These are phyloP conservation scores for Entomortierella chlamydospora DNA, from an alignment of 192 early-diverging fungal genomes.

Conservation along the genomic window DNA sequence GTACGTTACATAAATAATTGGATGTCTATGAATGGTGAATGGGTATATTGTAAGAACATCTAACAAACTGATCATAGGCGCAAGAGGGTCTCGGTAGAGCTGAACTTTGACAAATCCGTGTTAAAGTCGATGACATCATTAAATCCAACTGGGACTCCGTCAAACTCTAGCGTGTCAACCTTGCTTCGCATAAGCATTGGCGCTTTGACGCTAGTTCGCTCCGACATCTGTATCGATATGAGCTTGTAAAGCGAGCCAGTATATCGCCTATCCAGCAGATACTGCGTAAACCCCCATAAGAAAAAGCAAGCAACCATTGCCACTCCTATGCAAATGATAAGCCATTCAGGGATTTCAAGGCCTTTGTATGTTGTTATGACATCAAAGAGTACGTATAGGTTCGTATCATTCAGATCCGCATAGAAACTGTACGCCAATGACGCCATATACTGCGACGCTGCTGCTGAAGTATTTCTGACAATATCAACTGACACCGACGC, in stretches of 20 bases:
- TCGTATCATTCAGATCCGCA: neutral
- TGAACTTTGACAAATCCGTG: too few species aligned
- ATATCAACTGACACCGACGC: neutral
- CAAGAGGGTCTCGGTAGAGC: too few species aligned
- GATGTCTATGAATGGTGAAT: too few species aligned
- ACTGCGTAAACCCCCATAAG: neutral
- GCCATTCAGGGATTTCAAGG: neutral
- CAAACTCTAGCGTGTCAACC: neutral
- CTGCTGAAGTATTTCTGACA: neutral
- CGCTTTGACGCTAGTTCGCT: neutral
- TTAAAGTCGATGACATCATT: neutral
- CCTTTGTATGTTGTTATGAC: neutral
- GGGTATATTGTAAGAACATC: too few species aligned
- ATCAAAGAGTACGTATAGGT: neutral
- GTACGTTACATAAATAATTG: too few species aligned
- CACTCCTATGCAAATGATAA: neutral
- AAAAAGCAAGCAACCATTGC: neutral
- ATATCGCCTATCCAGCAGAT: neutral
- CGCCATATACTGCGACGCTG: neutral
- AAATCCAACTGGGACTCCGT: neutral
- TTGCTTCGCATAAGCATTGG: slow-evolving; percentile 1
- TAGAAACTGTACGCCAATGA: neutral
- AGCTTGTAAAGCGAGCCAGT: neutral
- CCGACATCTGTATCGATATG: neutral
- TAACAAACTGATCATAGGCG: too few species aligned